A percentile compares a stretch with the other conserved stretches of the same genome.
Conservation (phyloP, 331 rosid species). For the Malus hybrid region DNA sequence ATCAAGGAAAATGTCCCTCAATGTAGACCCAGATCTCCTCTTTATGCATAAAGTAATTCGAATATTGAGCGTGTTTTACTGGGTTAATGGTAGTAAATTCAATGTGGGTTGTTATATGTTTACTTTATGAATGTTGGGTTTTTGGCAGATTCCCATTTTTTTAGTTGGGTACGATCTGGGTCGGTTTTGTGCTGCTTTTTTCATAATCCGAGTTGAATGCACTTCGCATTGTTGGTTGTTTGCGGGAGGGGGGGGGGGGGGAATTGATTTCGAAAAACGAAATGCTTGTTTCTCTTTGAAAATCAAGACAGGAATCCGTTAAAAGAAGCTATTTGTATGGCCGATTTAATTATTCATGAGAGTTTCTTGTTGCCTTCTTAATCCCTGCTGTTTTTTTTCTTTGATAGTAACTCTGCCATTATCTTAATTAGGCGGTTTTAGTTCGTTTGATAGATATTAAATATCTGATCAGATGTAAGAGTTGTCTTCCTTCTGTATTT, state of each 20-base stretch:
- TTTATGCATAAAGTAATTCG: not conserved
- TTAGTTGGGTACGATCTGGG: conserved; percentile 5
- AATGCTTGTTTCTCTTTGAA: not conserved
- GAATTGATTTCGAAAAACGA: not conserved
- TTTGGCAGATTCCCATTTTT: not conserved
- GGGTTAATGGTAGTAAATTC: not conserved
- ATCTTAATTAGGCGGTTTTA: not conserved
- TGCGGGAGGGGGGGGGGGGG: not conserved
- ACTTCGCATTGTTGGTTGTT: conserved; percentile 5
- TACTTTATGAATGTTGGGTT: not conserved
- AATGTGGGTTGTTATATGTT: not conserved
- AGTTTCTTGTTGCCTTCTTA: not conserved
- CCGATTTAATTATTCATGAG: not conserved
- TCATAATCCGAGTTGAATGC: not conserved
- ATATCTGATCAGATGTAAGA: not conserved
- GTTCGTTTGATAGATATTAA: not conserved
- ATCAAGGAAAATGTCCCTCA: not conserved
- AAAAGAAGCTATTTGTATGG: not conserved
- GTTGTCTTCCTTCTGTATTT: not conserved
- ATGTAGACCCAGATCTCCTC: conserved; percentile 14
- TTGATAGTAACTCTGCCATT: not conserved
- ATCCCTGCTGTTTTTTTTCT: not conserved
- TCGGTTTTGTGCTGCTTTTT: not conserved
- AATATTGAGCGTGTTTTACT: not conserved
- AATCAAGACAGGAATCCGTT: not conserved